phyloP scores from a whole-genome alignment of 768 basidiomycete species.

The Hypholoma sublateritium region DNA sequence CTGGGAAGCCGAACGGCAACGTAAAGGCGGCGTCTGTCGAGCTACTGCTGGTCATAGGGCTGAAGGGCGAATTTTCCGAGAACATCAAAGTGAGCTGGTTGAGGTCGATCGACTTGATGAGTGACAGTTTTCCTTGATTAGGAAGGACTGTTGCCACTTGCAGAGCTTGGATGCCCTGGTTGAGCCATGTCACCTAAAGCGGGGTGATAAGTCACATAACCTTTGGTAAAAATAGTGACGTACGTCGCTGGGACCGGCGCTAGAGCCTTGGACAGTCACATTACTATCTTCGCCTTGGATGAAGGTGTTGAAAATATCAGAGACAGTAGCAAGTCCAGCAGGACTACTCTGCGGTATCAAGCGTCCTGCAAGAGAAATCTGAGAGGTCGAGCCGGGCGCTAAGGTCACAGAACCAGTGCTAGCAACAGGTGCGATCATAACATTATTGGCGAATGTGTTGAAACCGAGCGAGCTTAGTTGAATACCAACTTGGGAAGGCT shows the following conservation, averaged over 20 bases:
- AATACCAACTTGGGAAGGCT: constrained; percentile 79
- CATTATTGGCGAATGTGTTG: constrained; percentile 50
- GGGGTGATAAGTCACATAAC: background rate
- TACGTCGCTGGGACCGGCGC: constrained; percentile 59
- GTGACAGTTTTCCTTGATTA: constrained; percentile 55
- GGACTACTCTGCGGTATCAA: constrained; percentile 58
- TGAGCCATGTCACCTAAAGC: constrained; percentile 66
- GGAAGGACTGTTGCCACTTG: constrained; percentile 59
- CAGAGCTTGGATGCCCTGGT: constrained; percentile 66
- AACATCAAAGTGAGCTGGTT: constrained; percentile 62
- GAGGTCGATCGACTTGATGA: constrained; percentile 65
- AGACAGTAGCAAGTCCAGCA: constrained; percentile 57
- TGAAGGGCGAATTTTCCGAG: constrained; percentile 54
- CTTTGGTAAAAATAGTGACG: constrained; percentile 13
- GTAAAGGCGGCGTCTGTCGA: constrained; percentile 63
- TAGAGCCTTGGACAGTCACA: constrained; percentile 57
- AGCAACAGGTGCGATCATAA: constrained; percentile 59
- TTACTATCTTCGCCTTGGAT: constrained; percentile 64
- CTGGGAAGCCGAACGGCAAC: constrained; percentile 67
- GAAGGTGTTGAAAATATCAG: constrained; percentile 69
- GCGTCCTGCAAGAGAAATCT: constrained; percentile 58
- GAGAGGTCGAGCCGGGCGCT: constrained; percentile 49
- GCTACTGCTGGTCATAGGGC: constrained; percentile 56
- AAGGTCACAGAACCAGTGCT: constrained; percentile 52
- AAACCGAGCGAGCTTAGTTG: constrained; percentile 61